Percentiles rank a stretch among this genome's conserved stretches.
phyloP scores from a whole-genome alignment of 2,329 filamentous ascomycete species.

The Neopestalotiopsis clavispora region DNA sequence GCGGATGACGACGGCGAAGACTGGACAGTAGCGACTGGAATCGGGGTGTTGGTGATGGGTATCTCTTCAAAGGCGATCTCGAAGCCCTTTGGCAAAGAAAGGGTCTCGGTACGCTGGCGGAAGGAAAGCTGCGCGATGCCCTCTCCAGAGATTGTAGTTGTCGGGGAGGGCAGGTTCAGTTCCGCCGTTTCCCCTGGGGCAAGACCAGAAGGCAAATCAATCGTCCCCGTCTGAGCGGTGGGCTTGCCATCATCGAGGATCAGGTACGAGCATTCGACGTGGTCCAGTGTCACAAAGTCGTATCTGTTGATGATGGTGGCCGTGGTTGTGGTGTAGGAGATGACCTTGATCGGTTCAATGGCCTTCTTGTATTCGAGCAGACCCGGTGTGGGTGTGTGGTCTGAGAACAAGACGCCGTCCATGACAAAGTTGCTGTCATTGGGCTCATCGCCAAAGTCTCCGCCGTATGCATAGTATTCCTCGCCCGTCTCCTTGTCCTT shows the following conservation, averaged over 20 bases:
- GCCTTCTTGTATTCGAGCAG: conserved; percentile 51
- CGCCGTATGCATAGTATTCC: conserved; percentile 57
- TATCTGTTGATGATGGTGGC: conserved; percentile 43
- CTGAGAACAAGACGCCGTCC: conserved; percentile 53
- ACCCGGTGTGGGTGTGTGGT: conserved; percentile 51
- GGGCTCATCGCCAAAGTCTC: conserved; percentile 61
- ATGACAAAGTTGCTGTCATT: conserved; percentile 61
- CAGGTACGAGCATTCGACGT: conserved; percentile 40
- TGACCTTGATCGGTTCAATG: conserved; percentile 50
- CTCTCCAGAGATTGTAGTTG: conserved; percentile 23
- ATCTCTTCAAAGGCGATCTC: conserved; percentile 37
- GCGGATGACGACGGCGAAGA: conserved; percentile 8
- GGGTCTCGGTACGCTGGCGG: conserved; percentile 27
- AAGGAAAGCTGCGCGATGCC: conserved; percentile 33
- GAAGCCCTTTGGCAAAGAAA: conserved; percentile 29
- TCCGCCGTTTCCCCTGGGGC: conserved; percentile 32
- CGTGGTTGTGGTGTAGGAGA: conserved; percentile 38
- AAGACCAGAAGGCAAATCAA: conserved; percentile 32
- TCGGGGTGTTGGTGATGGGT: conserved; percentile 19
- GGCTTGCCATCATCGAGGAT: conserved; percentile 32
- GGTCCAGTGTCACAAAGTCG: conserved; percentile 46
- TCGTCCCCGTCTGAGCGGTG: conserved; percentile 24
- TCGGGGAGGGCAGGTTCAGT: conserved; percentile 24
- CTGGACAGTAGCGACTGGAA: not conserved
- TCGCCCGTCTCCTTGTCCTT: conserved; percentile 44